Base-by-base conservation (phyloP, 192 early-diverging fungal species). In the Spizellomyces punctatus region DNA sequence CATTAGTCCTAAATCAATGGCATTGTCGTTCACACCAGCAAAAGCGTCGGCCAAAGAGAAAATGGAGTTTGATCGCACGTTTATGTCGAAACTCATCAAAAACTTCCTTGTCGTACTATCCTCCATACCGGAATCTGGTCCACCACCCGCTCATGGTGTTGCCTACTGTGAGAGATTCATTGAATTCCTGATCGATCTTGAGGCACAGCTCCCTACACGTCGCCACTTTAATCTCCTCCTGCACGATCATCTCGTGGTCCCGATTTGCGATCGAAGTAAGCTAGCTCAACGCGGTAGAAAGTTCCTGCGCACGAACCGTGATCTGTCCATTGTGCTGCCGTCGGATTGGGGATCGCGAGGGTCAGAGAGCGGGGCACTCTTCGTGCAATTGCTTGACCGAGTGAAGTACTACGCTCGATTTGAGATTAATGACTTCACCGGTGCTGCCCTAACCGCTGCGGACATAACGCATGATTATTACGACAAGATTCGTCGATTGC, bases 201-300 rank as follows among this genome's bases (percentile, higher is more conserved):
- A 91, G 63, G 85, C 92, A 16, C 96, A 98, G 79, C 78, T 98
- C 61, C 89, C 95, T 5, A 98, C 96, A 3, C 90, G 96, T n/a
- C 88, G 96, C 46, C 95, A 86, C 66, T 87, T 98, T 58, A 88
- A 91, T 70, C 79, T 87, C 4, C 60, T 99, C 6, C 67, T 99
- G 16, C 81, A 89, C 9, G 97, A 99, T 68, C 89, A 91, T 59
- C 87, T 94, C 48, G 75, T 96, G 43, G 72, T 80, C 10, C 73
- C 72, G 48, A 72, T 81, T 8, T 74, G 66, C 48, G 55, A 70
- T 14, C 8, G 44, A 9, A 78, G 75, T 52, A 27, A 48, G 16
- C 67, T 86, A 6, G 75, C 78, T 7, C 62, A 56, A 27, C 75
- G 78, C 44, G 82, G 82, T 19, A 19, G 56, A 22, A 17, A 49